phyloP scores from a whole-genome alignment of 2,329 filamentous ascomycete genomes.

The Nemania sp. region DNA sequence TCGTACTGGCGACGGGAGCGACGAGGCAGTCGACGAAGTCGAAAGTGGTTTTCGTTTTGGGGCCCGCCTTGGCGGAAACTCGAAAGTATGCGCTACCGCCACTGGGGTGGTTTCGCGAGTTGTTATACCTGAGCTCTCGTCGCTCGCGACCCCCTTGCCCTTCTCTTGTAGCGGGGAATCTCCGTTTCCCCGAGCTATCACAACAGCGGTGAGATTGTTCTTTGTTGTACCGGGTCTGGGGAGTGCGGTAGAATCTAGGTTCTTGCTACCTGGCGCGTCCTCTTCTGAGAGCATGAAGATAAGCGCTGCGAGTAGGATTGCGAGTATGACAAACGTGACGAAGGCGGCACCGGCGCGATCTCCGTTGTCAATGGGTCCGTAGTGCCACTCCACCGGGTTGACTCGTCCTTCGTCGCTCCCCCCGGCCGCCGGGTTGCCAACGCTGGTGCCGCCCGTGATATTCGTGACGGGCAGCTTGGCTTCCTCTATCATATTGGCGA shows the following conservation, averaged over 20 bases:
- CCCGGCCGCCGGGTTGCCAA: constrained; percentile 60
- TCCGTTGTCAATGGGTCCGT: constrained; percentile 62
- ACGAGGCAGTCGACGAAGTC: neutral
- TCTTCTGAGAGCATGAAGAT: constrained; percentile 64
- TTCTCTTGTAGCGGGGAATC: constrained; percentile 9
- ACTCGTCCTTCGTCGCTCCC: constrained; percentile 60
- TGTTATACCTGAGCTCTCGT: neutral
- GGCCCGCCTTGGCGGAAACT: neutral
- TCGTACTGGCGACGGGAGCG: neutral
- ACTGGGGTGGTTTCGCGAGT: neutral
- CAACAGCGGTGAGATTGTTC: neutral
- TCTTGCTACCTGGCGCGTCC: constrained; percentile 41
- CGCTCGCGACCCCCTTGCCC: constrained; percentile 15
- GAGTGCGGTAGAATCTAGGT: constrained; percentile 18
- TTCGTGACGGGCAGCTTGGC: constrained; percentile 56
- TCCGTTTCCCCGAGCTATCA: neutral
- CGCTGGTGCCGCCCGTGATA: constrained; percentile 62
- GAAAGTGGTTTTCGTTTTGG: constrained; percentile 18
- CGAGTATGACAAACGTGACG: constrained; percentile 68
- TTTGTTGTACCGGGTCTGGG: neutral
- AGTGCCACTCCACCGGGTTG: constrained; percentile 43
- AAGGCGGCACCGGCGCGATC: constrained; percentile 78
- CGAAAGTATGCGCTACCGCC: too few species aligned
- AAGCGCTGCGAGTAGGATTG: constrained; percentile 65
- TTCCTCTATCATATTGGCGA: constrained; percentile 68